Base-by-base conservation (phyloP, 2,329 filamentous ascomycete species). In the Claviceps humidiphila region DNA sequence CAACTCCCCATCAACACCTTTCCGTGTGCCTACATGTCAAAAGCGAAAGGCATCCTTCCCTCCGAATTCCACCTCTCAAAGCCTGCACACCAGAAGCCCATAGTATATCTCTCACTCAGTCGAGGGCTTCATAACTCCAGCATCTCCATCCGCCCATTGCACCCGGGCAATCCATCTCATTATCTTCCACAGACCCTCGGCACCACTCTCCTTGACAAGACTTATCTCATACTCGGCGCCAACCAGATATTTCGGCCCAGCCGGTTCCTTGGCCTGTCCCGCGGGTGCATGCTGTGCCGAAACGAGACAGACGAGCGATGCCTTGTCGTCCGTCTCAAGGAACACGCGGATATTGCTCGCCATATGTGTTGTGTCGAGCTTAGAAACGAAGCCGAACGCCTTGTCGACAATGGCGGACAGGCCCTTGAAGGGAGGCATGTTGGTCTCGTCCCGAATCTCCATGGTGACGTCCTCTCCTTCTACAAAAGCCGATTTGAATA, bases 171-270 rank as follows among this genome's bases (percentile, higher is more conserved):
- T 57, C 57, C 57, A 66, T 17, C 59, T 56, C 58, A 60, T 62
- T 17, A 64, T 61, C 60, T 64, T 68, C 67, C 67, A 69, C 51
- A 65, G 24, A 7, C 37, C 34, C 17, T 50, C 47, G 9, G 60
- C 61, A 34, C 57, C 56, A 57, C 26, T 30, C 26, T 64, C 62
- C 54, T 55, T 60, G 4, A 64, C 57, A 17, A 67, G 37, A 51
- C 66, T 63, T 13, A 65, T 22, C 17, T 42, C 59, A 52, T 68
- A 70, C 49, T 60, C 50, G 11, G 54, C 44, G 5, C 61, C 64
- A 16, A 52, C 59, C 51, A 63, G 42, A 17, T 62, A 61, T 37
- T 57, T 57, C 20, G 55, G 47, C 2, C 55, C 57, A 22, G 42
- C 14, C 11, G 42, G 13, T 5, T 24, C 20, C 5, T n/a, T 44